Evolutionary conservation across 495 filamentous ascomycete genomes (phyloP).

Genomic region (Penicillium atrosanguineum): DNA sequence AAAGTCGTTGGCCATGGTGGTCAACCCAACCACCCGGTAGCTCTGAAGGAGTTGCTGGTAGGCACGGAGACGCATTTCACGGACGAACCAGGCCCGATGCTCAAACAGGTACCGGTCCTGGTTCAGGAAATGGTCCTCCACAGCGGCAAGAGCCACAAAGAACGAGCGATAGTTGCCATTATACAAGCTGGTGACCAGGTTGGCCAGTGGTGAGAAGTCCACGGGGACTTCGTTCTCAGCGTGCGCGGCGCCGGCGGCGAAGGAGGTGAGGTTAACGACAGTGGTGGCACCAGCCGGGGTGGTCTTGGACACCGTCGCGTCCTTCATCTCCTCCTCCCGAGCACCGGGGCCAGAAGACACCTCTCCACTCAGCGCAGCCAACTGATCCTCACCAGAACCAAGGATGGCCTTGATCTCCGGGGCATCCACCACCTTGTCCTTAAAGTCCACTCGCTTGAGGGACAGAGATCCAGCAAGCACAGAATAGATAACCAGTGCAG

Average conservation of each 20-base stretch:
- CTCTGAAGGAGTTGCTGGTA: conserved; percentile 97
- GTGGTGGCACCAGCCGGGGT: conserved; percentile 58
- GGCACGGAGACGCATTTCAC: conserved; percentile 93
- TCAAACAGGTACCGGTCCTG: conserved; percentile 93
- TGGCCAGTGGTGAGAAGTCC: conserved; percentile 79
- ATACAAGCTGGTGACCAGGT: conserved; percentile 87
- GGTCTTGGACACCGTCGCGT: conserved; percentile 49
- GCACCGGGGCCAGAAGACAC: conserved; percentile 75
- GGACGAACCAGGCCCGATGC: conserved; percentile 92
- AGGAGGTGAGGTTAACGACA: conserved; percentile 78
- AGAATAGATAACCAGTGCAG: conserved; percentile 88
- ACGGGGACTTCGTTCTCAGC: conserved; percentile 71
- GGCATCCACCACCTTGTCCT: conserved; percentile 95
- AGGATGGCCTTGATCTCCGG: conserved; percentile 97
- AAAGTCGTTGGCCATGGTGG: conserved; percentile 94
- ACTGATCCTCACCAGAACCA: conserved; percentile 81
- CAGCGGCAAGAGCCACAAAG: conserved; percentile 84
- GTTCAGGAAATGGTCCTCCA: conserved; percentile 90
- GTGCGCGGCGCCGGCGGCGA: conserved; percentile 65
- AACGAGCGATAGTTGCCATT: conserved; percentile 88
- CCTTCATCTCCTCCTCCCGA: conserved; percentile 76
- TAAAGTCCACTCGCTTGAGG: conserved; percentile 96
- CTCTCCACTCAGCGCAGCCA: conserved; percentile 71
- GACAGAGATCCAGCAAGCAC: conserved; percentile 92
- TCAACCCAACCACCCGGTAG: conserved; percentile 92